Conservation (phyloP, 805 yeast species). For the Sungouiozyma intestinalis region DNA sequence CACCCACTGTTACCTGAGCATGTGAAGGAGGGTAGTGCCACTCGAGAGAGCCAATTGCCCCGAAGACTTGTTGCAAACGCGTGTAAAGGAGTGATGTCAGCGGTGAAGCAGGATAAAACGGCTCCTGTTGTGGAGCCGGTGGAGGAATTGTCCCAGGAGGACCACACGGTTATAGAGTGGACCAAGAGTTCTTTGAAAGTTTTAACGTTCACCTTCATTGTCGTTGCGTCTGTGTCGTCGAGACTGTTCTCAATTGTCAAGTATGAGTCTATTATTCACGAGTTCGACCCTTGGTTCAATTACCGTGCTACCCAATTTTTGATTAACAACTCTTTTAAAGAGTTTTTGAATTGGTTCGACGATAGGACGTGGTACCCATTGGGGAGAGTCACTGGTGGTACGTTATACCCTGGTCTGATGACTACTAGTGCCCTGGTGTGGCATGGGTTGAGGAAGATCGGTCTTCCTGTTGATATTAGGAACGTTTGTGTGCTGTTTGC, state of each 20-base stretch:
- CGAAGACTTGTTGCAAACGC: background rate
- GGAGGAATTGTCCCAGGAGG: background rate
- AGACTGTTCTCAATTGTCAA: constrained; percentile 93
- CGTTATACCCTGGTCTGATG: constrained; percentile 96
- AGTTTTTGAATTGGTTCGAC: constrained; percentile 96
- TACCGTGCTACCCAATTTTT: constrained; percentile 92
- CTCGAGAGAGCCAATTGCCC: background rate
- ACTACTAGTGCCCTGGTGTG: constrained; percentile 90
- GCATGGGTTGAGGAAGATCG: constrained; percentile 51
- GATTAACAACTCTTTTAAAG: constrained; percentile 73
- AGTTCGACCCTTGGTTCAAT: constrained; percentile 95
- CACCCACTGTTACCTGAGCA: too few species aligned
- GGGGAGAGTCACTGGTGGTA: constrained; percentile 98
- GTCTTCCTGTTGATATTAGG: constrained; percentile 86
- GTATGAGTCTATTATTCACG: constrained; percentile 94
- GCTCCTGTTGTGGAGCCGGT: constrained; percentile 4
- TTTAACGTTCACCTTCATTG: constrained; percentile 61
- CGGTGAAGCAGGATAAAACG: constrained; percentile 3
- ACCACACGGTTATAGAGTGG: constrained; percentile 5
- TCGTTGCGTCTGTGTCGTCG: constrained; percentile 86
- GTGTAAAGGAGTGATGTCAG: background rate
- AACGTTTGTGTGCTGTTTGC: constrained; percentile 93
- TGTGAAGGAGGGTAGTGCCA: too few species aligned
- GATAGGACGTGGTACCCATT: constrained; percentile 98
- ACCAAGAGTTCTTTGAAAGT: constrained; percentile 37